Evolutionary conservation across 805 yeast genomes (phyloP), one percentile per base, ranked within the genome.

Genomic region (Helenozyma rhizophorensis): DNA sequence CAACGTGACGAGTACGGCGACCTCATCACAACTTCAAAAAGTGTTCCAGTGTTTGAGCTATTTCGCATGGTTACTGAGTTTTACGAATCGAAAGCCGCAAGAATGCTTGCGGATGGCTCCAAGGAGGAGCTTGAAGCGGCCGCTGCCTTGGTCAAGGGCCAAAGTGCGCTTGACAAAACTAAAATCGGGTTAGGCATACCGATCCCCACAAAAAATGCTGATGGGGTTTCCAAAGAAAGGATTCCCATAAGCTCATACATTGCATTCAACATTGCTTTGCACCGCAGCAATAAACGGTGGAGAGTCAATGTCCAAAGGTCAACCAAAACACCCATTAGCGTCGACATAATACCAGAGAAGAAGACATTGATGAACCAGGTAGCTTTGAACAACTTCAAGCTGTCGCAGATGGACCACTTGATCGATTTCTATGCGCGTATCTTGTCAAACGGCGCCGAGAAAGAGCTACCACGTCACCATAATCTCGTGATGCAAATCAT

Each of bases 401-500:
- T n/a, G n/a, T 17, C 19, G 19, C 19, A 17, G 8, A 17, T 17
- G 19, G 19, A 17, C 7, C 19, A 17, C 19, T 17, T 6, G 5
- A 8, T 17, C 19, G 19, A 5, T 17, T 8, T 6, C 7, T 17
- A 6, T 5, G 19, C 19, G 8, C n/a, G n/a, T n/a, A n/a, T n/a
- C n/a, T n/a, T n/a, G n/a, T n/a, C n/a, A n/a, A n/a, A n/a, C n/a
- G 19, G 19, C 19, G 8, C 5, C 7, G 19, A 5, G 19, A 17
- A 17, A 3, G 6, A 4, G 10, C 21, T 22, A 5, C 56, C 60
- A 4, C 24, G 25, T 10, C 42, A 41, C 23, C 58, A 51, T 32
- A 52, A 62, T 0, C 63, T 65, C 1, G 54, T 74, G 4, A 48
- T 79, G 10, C 60, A 58, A 14, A 41, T 80, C 28, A 49, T 82